phyloP scores from a whole-genome alignment of 257 asterid genomes.

The Prunella vulgaris region DNA sequence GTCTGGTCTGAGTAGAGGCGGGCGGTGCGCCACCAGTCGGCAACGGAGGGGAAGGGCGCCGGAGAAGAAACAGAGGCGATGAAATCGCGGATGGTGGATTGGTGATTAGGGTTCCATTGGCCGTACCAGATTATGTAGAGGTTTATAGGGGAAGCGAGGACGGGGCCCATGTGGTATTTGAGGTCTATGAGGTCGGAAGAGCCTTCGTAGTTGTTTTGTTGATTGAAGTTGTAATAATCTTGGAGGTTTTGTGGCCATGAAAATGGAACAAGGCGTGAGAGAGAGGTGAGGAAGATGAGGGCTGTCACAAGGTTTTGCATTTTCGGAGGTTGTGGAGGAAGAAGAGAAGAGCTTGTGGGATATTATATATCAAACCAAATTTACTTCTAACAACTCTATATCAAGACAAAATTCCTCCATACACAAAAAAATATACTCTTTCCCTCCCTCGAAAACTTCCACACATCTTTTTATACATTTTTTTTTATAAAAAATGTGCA shows the following conservation, averaged over 20 bases:
- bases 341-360: neutral
- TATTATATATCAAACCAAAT: too few species aligned
- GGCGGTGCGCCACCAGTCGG: slow-evolving; percentile 75
- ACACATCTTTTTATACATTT: too few species aligned
- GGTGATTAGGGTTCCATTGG: slow-evolving; percentile 51
- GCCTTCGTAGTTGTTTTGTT: slow-evolving; percentile 61
- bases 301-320: slow-evolving; percentile 28
- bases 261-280: slow-evolving; percentile 19
- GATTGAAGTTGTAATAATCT: slow-evolving; percentile 2
- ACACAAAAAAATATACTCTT: too few species aligned
- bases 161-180: slow-evolving; percentile 84
- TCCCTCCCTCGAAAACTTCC: too few species aligned
- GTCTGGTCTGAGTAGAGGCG: slow-evolving; percentile 69
- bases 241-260: slow-evolving; percentile 25
- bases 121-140: slow-evolving; percentile 81
- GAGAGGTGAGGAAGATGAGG: slow-evolving; percentile 19
- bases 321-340: neutral
- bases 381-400: too few species aligned
- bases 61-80: slow-evolving; percentile 46
- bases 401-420: too few species aligned
- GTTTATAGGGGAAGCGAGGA: slow-evolving; percentile 52
- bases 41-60: slow-evolving; percentile 51
- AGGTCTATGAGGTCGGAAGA: slow-evolving; percentile 63
- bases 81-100: slow-evolving; percentile 63
- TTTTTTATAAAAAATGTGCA: too few species aligned